phyloP scores from a whole-genome alignment of 495 filamentous ascomycete genomes.

The Astrocystis sublimbata region DNA sequence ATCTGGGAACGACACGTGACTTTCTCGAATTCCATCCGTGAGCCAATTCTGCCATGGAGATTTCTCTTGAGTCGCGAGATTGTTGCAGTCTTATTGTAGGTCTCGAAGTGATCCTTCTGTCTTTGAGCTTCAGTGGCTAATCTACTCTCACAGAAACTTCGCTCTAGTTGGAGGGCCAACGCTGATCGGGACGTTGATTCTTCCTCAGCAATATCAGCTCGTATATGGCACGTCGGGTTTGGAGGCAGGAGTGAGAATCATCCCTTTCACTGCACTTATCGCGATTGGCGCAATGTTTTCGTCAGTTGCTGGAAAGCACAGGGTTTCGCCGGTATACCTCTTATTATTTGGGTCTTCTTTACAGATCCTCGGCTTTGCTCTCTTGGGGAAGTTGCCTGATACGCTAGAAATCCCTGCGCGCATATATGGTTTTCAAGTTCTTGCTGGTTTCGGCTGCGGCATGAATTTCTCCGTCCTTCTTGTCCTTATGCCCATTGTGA shows the following conservation, averaged over 20 bases:
- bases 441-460: constrained; percentile 36
- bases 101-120: too few species aligned
- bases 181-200: constrained; percentile 41
- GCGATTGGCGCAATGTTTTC: constrained; percentile 38
- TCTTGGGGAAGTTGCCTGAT: constrained; percentile 9
- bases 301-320: constrained; percentile 28
- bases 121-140: background rate
- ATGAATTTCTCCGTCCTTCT: constrained; percentile 23
- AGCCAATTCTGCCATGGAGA: constrained; percentile 36
- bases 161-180: constrained; percentile 15
- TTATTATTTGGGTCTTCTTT: constrained; percentile 3
- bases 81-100: constrained; percentile 30
- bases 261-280: constrained; percentile 39
- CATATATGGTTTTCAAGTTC: constrained; percentile 35
- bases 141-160: background rate
- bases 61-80: constrained; percentile 31
- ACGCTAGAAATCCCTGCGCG: constrained; percentile 18
- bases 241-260: constrained; percentile 49
- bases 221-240: constrained; percentile 37
- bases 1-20: constrained; percentile 31
- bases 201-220: constrained; percentile 52
- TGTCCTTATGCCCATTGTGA: constrained; percentile 11
- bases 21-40: constrained; percentile 14
- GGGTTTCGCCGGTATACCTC: constrained; percentile 15
- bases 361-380: constrained; percentile 19